Evolutionary conservation across 495 filamentous ascomycete species (phyloP), one percentile per base, ranked within the genome.

Genomic region (Parachaetomium inaequale): DNA sequence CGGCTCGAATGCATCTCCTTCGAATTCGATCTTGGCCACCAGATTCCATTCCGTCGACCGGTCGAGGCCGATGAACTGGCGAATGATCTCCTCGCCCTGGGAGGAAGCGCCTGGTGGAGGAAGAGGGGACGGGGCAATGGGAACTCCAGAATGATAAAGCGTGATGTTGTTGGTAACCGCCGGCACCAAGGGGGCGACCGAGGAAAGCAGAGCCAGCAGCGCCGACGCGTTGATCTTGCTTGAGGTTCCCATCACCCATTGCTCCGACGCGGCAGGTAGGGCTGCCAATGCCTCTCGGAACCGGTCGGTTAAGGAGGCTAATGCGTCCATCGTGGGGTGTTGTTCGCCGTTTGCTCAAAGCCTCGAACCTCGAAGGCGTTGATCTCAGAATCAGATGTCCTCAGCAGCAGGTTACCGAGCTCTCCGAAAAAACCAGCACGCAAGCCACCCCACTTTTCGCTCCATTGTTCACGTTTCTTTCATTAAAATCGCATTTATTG

Each of bases 1-100:
- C 8, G 72, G 74, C 62, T 76, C 72, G 40, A 68, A 75, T 7
- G 72, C 74, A 50, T 78, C 67, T 23, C 72, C 75, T 47, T 77
- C 63, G n/a, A 78, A 69, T 12, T 47, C 47, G 55, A 71, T 59
- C 47, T 70, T 72, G 4, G 68, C 68, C 10, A 78, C 62, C 11
- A 76, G 59, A 4, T 61, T 68, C 74, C 72, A 77, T 23, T 25
- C 45, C 0, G 73, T 74, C 8, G 69, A 68, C 19, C 70, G 70
- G 52, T 58, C 61, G 7, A 78, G 65, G 7, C 58, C 62, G 6
- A 60, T 23, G 31, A 76, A 74, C 23, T 68, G 65, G 26, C 66
- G 32, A 8, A 76, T 68, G 32, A 77, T 78, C 14, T 61, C 54
- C n/a, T 61, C 70, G 40, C 65, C 61, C 12, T 72, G 63, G 2